Evolutionary conservation across 768 basidiomycete species (phyloP).

Genomic region (Gautieria morchelliformis): DNA sequence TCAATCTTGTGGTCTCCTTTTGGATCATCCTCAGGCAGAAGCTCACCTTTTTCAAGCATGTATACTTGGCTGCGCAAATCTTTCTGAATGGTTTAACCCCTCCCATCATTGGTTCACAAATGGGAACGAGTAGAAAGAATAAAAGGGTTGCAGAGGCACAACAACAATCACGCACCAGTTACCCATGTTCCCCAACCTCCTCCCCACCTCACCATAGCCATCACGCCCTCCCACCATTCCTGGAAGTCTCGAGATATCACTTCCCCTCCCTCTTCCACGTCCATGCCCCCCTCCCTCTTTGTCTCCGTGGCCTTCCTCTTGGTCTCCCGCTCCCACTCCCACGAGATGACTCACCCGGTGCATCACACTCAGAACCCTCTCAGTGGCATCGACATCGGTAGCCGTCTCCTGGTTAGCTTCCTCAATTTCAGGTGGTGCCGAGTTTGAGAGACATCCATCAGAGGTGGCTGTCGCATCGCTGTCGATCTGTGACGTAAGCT

Average conservation of each 20-base stretch:
- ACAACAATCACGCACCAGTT: not conserved
- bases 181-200: slow-evolving; percentile 19
- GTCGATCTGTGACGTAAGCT: no score
- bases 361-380: slow-evolving; percentile 13
- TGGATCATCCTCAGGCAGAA: slow-evolving; percentile 70
- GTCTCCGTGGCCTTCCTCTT: slow-evolving; percentile 22
- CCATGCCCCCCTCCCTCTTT: slow-evolving; percentile 20
- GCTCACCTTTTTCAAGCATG: slow-evolving; percentile 83
- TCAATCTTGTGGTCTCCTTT: slow-evolving; percentile 93
- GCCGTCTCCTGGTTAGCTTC: no score
- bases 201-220: slow-evolving; percentile 14
- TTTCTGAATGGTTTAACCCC: slow-evolving; percentile 62
- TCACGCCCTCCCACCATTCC: slow-evolving; percentile 22
- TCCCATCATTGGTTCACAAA: slow-evolving; percentile 13
- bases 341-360: slow-evolving; percentile 7
- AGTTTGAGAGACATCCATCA: no score
- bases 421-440: no score
- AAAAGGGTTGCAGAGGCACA: not conserved
- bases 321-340: slow-evolving; percentile 31
- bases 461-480: no score
- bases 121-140: not conserved
- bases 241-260: slow-evolving; percentile 19
- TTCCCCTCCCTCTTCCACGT: slow-evolving; percentile 31
- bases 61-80: slow-evolving; percentile 66
- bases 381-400: slow-evolving; percentile 19